Evolutionary conservation across 2,329 filamentous ascomycete species (phyloP).

Genomic region (Aspergillus tubingensis): DNA sequence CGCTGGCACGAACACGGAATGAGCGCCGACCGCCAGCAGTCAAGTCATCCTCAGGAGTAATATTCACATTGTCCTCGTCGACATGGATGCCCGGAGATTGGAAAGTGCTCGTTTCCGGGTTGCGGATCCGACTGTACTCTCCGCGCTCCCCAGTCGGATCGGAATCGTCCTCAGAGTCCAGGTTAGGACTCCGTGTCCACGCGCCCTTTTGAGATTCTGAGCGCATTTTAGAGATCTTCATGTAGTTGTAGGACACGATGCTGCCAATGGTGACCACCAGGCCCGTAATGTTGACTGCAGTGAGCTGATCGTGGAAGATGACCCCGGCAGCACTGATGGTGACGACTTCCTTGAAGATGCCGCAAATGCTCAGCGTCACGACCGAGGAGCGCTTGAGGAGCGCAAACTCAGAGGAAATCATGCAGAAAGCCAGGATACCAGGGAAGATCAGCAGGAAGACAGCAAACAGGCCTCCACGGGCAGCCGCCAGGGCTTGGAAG

Average conservation of each 20-base stretch:
- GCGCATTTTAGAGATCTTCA: slow-evolving; percentile 90
- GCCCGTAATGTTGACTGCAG: slow-evolving; percentile 81
- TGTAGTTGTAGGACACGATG: slow-evolving; percentile 88
- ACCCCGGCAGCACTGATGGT: slow-evolving; percentile 87
- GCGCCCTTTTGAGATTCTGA: slow-evolving; percentile 63
- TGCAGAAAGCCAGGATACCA: slow-evolving; percentile 86
- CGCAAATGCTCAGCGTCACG: slow-evolving; percentile 92
- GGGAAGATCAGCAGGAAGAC: slow-evolving; percentile 82
- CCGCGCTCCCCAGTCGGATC: slow-evolving; percentile 26
- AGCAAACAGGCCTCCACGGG: slow-evolving; percentile 68
- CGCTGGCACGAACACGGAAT: slow-evolving; percentile 37
- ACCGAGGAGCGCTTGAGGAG: slow-evolving; percentile 92
- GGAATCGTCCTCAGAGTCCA: slow-evolving; percentile 32
- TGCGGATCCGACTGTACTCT: slow-evolving; percentile 29
- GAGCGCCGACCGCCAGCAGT: slow-evolving; percentile 28
- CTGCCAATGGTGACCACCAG: slow-evolving; percentile 84
- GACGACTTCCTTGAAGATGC: slow-evolving; percentile 98
- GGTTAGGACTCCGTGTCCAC: slow-evolving; percentile 27
- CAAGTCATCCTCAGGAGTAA: slow-evolving; percentile 27
- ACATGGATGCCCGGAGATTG: slow-evolving; percentile 19
- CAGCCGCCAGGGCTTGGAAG: slow-evolving; percentile 61
- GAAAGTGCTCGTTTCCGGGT: slow-evolving; percentile 27
- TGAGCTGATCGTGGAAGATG: slow-evolving; percentile 86
- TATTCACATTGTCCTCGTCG: slow-evolving; percentile 31
- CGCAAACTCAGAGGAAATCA: slow-evolving; percentile 96